Base-by-base conservation (phyloP, 306 rosid species). In the Geum urbanum region DNA sequence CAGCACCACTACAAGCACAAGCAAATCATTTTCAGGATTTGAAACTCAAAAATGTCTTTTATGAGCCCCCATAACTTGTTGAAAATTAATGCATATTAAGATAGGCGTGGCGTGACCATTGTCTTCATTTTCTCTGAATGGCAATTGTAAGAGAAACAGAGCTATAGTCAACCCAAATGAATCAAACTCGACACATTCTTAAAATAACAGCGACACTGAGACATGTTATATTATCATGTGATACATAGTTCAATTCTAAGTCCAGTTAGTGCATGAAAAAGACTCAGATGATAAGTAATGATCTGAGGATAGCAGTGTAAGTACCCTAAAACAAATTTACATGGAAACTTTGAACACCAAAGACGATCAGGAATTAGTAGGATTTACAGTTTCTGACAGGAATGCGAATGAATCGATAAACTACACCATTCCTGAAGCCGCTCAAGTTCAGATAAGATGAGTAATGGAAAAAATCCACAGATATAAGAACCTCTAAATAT, bases 1-100 rank as follows among this genome's bases (percentile, higher is more conserved):
- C 96, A 12, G 97, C 99, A 77, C 95, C 97, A 77, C 99, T 95
- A 87, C 71, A 57, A 84, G 75, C 74, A 85, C 77, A 85, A 37
- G 19, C 10, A 37, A 69, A 52, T 70, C 37, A 63, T 43, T 73
- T 22, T 76, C 66, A 40, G 70, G 72, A 80, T 70, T 69, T 41
- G 61, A 75, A 63, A 59, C 69, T 52, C 48, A 67, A 47, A 81
- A 67, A 50, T 35, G 52, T 58, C 74, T 69, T 44, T 69, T 44
- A 18, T 22, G 51, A 66, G 57, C 41, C 15, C 74, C 15, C 74
- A 63, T 20, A 51, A 78, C 66, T 58, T 19, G 70, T 57, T 19
- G 58, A 9, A 13, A 56, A 76, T 62, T 44, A 18, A 27, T 2
- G 12, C 32, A 54, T 51, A 75, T 19, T 20, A 10, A 7, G 18